Conservation (phyloP, 2,329 filamentous ascomycete species). For the Colletotrichum sp. region DNA sequence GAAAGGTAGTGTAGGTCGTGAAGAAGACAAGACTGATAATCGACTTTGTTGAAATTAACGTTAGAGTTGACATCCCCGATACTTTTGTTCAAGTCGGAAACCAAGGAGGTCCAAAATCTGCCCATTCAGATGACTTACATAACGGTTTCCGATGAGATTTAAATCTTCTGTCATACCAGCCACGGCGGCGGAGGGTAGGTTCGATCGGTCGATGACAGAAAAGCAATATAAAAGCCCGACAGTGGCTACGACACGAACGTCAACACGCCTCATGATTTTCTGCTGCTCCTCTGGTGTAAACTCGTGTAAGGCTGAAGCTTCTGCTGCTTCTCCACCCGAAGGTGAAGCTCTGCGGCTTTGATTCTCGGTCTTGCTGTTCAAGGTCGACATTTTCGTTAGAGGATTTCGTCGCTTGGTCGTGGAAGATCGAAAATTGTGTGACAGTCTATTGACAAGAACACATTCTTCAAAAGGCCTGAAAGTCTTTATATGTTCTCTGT, state of each 20-base stretch:
- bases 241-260: constrained; percentile 34
- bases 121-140: neutral
- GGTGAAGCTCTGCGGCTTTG: neutral
- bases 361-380: neutral
- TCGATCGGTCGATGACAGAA: constrained; percentile 24
- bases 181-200: constrained; percentile 20
- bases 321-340: neutral
- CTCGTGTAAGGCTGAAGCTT: neutral
- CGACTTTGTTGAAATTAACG: neutral
- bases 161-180: constrained; percentile 21
- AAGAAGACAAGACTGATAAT: constrained; percentile 26
- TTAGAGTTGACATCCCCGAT: neutral
- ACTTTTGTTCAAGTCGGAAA: neutral
- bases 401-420: neutral
- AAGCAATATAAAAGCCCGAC: constrained; percentile 25
- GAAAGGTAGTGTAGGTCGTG: constrained; percentile 25
- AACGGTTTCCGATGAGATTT: constrained; percentile 18
- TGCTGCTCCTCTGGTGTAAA: neutral
- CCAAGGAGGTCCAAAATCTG: neutral
- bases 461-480: neutral
- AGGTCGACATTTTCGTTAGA: neutral
- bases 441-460: rapidly evolving
- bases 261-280: constrained; percentile 26
- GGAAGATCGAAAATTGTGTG: neutral
- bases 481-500: neutral